phyloP scores from a whole-genome alignment of 345 rosid species.

The Hibiscus tridactylites region DNA sequence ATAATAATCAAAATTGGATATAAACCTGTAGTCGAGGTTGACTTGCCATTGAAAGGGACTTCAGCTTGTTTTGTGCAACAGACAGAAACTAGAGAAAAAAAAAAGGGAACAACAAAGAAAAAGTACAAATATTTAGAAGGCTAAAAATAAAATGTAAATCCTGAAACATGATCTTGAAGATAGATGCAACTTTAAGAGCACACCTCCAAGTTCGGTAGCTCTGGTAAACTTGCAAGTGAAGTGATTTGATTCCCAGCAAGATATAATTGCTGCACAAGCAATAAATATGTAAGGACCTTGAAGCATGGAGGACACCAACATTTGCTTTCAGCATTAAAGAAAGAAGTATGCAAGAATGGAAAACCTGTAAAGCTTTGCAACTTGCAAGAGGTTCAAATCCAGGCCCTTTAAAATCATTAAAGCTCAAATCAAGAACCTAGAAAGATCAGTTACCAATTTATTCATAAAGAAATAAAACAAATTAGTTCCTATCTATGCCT shows the following conservation, averaged over 20 bases:
- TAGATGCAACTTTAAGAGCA: constrained; percentile 12
- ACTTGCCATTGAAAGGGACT: constrained; percentile 93
- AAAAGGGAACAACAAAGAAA: neutral
- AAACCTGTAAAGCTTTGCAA: constrained; percentile 88
- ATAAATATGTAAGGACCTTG: constrained; percentile 20
- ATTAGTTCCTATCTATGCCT: neutral
- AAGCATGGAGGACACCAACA: constrained; percentile 2
- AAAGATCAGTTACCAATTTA: constrained; percentile 9
- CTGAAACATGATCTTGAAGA: neutral
- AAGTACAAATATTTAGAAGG: constrained; percentile 3
- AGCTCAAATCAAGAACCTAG: constrained; percentile 97
- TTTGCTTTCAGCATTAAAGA: neutral
- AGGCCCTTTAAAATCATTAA: constrained; percentile 98
- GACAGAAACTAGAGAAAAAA: constrained; percentile 64
- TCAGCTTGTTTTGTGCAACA: constrained; percentile 92
- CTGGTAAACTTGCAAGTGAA: constrained; percentile 86
- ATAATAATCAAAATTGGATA: constrained; percentile 10
- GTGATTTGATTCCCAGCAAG: constrained; percentile 98
- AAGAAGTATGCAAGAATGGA: constrained; percentile 19
- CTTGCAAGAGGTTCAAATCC: constrained; percentile 95
- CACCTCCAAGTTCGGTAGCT: constrained; percentile 97
- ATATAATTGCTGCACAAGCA: constrained; percentile 73
- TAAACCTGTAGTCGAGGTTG: constrained; percentile 96
- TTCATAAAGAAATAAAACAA: neutral
- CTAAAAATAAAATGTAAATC: neutral